These are phyloP conservation scores for Trypanosoma cruzi DNA, from an alignment of 208 protist species.

Conservation along the genomic window DNA sequence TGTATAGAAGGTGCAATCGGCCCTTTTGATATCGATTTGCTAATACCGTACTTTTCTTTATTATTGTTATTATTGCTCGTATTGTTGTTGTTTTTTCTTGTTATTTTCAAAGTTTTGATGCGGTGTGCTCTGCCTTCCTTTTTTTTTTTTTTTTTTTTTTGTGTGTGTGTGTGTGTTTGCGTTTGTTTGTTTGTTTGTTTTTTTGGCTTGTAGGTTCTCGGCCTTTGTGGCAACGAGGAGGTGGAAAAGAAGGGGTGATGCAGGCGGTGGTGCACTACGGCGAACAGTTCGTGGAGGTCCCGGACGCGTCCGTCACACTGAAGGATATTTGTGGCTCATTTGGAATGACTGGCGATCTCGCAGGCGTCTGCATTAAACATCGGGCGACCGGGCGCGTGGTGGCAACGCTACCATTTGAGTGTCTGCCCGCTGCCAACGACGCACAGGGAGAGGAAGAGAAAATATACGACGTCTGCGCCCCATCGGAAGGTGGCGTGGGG, in stretches of 20 bases:
- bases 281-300: constrained; percentile 68
- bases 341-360: constrained; percentile 38
- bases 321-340: constrained; percentile 73
- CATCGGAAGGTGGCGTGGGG: constrained; percentile 10
- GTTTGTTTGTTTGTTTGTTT: constrained; percentile 8
- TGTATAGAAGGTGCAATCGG: no score
- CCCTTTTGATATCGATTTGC: not conserved
- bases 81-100: no score
- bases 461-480: constrained; percentile 20
- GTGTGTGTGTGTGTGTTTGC: constrained; percentile 3
- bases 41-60: not conserved
- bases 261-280: constrained; percentile 61
- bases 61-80: not conserved
- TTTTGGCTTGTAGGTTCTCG: not conserved
- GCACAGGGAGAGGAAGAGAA: constrained; percentile 10
- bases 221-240: not conserved
- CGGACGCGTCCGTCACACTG: constrained; percentile 59
- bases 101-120: no score
- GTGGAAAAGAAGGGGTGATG: not conserved
- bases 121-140: not conserved
- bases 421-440: constrained; percentile 26
- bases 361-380: constrained; percentile 54
- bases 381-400: constrained; percentile 51
- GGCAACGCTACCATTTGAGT: constrained; percentile 79
- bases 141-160: not conserved